Evolutionary conservation across 129 eudicot genomes (phyloP).

Genomic region (Arctium minus): DNA sequence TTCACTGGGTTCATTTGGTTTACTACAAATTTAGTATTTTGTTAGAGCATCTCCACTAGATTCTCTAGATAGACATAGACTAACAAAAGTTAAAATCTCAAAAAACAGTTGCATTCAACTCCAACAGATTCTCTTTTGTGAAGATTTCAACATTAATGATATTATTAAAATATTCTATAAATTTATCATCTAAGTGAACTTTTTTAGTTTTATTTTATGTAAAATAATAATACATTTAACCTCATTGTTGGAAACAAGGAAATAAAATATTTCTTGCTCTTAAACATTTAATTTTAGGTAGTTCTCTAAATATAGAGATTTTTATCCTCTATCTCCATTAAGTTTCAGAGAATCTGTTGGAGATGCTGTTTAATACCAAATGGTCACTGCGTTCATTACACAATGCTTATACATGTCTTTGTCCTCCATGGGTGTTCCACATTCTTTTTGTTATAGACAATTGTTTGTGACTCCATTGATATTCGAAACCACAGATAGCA

Average conservation of each 20-base stretch:
- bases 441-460: neutral
- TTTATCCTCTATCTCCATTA: neutral
- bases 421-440: neutral
- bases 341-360: neutral
- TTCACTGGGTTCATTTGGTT: no score
- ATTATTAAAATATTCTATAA: no score
- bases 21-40: neutral
- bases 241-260: no score
- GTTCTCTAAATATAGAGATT: no score
- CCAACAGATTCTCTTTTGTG: no score
- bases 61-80: neutral
- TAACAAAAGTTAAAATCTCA: neutral
- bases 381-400: no score
- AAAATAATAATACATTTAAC: no score
- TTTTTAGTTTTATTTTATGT: no score
- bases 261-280: no score
- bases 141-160: no score
- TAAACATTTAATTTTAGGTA: neutral
- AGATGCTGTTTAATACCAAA: neutral
- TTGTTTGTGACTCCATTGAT: neutral
- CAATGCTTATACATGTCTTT: neutral
- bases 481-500: conserved; percentile 18
- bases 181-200: no score
- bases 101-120: neutral
- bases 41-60: neutral